A percentile compares a stretch with the other conserved stretches of the same genome.
Conservation (phyloP, 495 filamentous ascomycete genomes). For the Xylaria sp. region DNA sequence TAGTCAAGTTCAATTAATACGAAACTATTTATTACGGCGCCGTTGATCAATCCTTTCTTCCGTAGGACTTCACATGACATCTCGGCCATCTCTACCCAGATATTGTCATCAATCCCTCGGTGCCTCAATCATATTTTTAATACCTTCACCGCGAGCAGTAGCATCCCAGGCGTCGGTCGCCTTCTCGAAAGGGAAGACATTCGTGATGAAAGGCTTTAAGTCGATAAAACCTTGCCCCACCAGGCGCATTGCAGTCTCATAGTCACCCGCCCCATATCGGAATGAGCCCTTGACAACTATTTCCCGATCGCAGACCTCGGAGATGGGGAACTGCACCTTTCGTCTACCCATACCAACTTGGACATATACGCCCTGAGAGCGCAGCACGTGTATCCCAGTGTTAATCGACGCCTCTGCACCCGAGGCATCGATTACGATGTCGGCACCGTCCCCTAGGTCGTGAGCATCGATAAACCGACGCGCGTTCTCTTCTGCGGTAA, state of each 20-base stretch:
- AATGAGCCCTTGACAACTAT: constrained; percentile 76
- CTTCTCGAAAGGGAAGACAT: constrained; percentile 70
- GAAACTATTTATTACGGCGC: too few relatives aligned
- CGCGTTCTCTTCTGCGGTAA: constrained; percentile 66
- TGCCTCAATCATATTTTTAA: constrained; percentile 78
- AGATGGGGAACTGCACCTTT: constrained; percentile 78
- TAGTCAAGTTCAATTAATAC: too few relatives aligned
- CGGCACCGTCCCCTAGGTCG: constrained; percentile 64
- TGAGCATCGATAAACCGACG: constrained; percentile 53
- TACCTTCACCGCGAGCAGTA: constrained; percentile 72
- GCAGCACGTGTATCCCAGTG: constrained; percentile 68
- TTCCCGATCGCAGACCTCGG: constrained; percentile 77
- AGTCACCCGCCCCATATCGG: constrained; percentile 80
- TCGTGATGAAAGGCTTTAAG: constrained; percentile 71
- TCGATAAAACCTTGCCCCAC: constrained; percentile 64
- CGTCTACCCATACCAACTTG: constrained; percentile 80
- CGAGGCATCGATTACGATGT: constrained; percentile 79
- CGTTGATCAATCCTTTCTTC: too few relatives aligned
- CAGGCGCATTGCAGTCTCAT: constrained; percentile 72
- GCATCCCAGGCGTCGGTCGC: constrained; percentile 77
- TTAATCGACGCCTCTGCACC: constrained; percentile 78
- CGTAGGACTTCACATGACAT: too few relatives aligned
- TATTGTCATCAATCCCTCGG: not conserved
- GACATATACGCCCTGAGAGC: constrained; percentile 75
- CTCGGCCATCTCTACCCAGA: not conserved